Evolutionary conservation across 2,329 filamentous ascomycete genomes (phyloP), one percentile per base, ranked within the genome.

Genomic region (Ophiostoma ips): DNA sequence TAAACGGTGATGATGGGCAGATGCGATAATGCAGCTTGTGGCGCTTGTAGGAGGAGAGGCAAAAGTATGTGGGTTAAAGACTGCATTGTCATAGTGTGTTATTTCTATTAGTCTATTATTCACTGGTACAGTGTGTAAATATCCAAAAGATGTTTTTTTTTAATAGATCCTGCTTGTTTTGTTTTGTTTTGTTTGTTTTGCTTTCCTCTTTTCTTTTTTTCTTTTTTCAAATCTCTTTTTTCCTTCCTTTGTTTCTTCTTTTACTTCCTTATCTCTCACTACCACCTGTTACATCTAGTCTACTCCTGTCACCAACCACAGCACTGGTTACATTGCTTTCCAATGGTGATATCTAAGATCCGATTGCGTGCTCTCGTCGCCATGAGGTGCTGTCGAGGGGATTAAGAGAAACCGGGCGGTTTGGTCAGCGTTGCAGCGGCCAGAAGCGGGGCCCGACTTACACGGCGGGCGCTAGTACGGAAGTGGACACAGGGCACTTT

Each of bases 381-480:
- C 45, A 24, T 5, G 19, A 47, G 31, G 9, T 47, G 31, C 58
- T 68, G 77, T 95, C 65, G 98, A 98, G 71, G 88, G 96, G 72
- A 95, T 96, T 61, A 98, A 92, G 36, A 92, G 18, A 40, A 24
- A 24, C 37, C 37, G 38, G 19, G 38, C 8, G 21, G n/a, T 16
- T 28, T 40, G 37, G 18, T 40, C 13, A 40, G 16, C 37, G 24
- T 6, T 13, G 37, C 3, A 13, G 37, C 15, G n/a, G 21, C 21
- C 19, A 30, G 28, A 41, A 41, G 38, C 38, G 38, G 38, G 36
- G 38, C 18, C 12, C 21, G 21, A 30, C 38, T 41, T 41, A 41
- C 38, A 41, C 19, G 21, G 19, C 8, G 2, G 21, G 21, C 38
- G 38, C 38, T 30, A 41, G 19, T 28, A 30, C 18, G 6, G 10